A percentile compares a stretch with the other conserved stretches of the same genome.
phyloP scores from a whole-genome alignment of 176 grass and related monocot genomes.

The Olyra latifolia region DNA sequence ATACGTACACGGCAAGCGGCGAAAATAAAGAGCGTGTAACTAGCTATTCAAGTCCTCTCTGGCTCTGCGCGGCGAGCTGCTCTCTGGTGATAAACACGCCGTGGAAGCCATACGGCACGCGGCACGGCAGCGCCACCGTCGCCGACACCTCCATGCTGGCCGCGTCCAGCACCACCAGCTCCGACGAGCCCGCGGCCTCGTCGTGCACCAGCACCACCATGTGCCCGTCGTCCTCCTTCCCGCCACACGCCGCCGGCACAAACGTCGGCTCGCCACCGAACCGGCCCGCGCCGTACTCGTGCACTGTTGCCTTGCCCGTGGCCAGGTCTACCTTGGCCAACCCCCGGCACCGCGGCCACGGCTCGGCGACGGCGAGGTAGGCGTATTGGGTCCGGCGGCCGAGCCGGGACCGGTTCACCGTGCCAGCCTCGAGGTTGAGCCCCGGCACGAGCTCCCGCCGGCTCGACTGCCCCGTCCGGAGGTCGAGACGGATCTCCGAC shows the following conservation, averaged over 20 bases:
- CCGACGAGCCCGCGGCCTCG: constrained; percentile 21
- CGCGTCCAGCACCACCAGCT: constrained; percentile 49
- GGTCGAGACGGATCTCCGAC: too few species aligned
- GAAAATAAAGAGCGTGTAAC: too few species aligned
- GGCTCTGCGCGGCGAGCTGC: constrained; percentile 19
- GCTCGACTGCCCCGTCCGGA: too few species aligned
- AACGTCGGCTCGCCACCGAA: constrained; percentile 54
- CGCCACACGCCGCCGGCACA: background rate
- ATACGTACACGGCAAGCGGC: too few species aligned
- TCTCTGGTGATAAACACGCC: constrained; percentile 42
- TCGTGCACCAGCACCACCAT: constrained; percentile 48
- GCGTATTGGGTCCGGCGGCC: too few species aligned
- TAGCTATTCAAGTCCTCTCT: background rate
- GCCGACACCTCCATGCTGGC: constrained; percentile 39
- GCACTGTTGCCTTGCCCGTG: too few species aligned
- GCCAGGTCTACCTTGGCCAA: too few species aligned
- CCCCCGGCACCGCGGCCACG: too few species aligned
- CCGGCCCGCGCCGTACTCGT: constrained; percentile 30
- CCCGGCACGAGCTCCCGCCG: too few species aligned
- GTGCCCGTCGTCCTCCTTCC: constrained; percentile 41
- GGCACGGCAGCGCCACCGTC: constrained; percentile 47
- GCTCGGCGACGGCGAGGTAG: too few species aligned
- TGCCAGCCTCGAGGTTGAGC: too few species aligned
- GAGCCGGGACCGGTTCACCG: too few species aligned
- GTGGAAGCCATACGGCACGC: constrained; percentile 60